Percentiles rank a stretch among this genome's conserved stretches.
Conservation (phyloP, 163 green algal genomes). For the Botryococcus braunii region DNA sequence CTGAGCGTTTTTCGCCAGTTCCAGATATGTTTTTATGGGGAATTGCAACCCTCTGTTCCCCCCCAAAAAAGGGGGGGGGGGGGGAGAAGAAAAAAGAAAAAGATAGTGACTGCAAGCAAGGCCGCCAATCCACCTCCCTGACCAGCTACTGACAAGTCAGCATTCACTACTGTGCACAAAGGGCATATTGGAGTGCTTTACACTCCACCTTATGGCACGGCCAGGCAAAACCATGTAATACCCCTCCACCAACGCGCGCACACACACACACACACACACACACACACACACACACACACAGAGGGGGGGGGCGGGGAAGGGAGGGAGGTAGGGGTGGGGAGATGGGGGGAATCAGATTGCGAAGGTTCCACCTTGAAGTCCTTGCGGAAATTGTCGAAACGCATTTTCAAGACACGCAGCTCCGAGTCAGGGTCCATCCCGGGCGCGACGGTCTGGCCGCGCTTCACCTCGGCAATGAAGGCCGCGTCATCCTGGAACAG, state of each 20-base stretch:
- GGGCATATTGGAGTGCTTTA: too few species aligned
- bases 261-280: background rate
- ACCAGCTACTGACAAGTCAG: too few species aligned
- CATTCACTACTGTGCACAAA: too few species aligned
- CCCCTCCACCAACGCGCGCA: background rate
- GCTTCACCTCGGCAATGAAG: slow-evolving; percentile 67
- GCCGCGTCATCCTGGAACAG: slow-evolving; percentile 41
- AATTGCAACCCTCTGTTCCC: too few species aligned
- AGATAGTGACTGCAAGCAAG: too few species aligned
- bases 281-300: background rate
- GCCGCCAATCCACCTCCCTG: too few species aligned
- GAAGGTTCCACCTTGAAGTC: slow-evolving; percentile 22
- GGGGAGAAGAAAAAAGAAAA: too few species aligned
- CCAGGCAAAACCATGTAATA: too few species aligned
- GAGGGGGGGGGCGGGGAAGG: background rate
- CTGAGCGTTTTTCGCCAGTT: too few species aligned
- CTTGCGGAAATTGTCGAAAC: slow-evolving; percentile 18
- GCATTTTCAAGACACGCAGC: slow-evolving; percentile 23
- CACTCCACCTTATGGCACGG: too few species aligned
- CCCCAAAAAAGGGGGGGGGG: too few species aligned
- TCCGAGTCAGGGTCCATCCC: slow-evolving; percentile 57
- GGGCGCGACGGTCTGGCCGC: slow-evolving; percentile 29
- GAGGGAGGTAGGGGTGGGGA: background rate
- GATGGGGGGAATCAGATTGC: background rate
- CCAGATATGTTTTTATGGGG: too few species aligned